A percentile compares a stretch with the other conserved stretches of the same genome.
phyloP scores from a whole-genome alignment of 768 basidiomycete genomes.

The Pleurotus tuoliensis region DNA sequence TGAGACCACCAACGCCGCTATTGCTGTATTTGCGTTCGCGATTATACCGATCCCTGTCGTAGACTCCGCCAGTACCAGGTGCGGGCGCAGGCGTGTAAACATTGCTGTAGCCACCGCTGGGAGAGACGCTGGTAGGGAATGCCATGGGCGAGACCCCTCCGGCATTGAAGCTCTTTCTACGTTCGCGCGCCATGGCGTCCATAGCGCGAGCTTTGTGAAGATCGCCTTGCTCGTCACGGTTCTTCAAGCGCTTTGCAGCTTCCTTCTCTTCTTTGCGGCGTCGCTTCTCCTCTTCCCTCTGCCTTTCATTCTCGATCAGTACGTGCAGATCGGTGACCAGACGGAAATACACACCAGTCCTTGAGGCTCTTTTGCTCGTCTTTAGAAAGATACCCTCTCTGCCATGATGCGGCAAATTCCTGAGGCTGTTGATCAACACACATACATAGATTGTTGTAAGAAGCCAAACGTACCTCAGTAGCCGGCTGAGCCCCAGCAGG shows the following conservation, averaged over 20 bases:
- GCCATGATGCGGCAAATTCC: slow-evolving; percentile 61
- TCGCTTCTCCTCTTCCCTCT: slow-evolving; percentile 40
- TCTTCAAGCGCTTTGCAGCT: slow-evolving; percentile 41
- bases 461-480: slow-evolving; percentile 32
- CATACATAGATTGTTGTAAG: no score
- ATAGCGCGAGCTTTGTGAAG: slow-evolving; percentile 54
- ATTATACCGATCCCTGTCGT: slow-evolving; percentile 14
- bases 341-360: slow-evolving; percentile 35
- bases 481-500: slow-evolving; percentile 62
- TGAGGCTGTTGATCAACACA: slow-evolving; percentile 16
- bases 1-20: slow-evolving; percentile 23
- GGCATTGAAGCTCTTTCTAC: slow-evolving; percentile 52
- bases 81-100: slow-evolving; percentile 10
- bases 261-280: slow-evolving; percentile 45
- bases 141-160: slow-evolving; percentile 28
- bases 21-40: slow-evolving; percentile 30
- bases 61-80: slow-evolving; percentile 19
- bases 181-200: slow-evolving; percentile 43
- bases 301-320: slow-evolving; percentile 29
- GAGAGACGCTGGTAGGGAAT: slow-evolving; percentile 22
- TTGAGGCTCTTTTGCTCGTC: slow-evolving; percentile 38
- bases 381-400: slow-evolving; percentile 34
- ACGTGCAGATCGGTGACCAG: background rate
- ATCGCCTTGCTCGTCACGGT: slow-evolving; percentile 55
- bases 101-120: slow-evolving; percentile 6